phyloP scores from a whole-genome alignment of 495 filamentous ascomycete genomes.

The Xylaria flabelliformis region DNA sequence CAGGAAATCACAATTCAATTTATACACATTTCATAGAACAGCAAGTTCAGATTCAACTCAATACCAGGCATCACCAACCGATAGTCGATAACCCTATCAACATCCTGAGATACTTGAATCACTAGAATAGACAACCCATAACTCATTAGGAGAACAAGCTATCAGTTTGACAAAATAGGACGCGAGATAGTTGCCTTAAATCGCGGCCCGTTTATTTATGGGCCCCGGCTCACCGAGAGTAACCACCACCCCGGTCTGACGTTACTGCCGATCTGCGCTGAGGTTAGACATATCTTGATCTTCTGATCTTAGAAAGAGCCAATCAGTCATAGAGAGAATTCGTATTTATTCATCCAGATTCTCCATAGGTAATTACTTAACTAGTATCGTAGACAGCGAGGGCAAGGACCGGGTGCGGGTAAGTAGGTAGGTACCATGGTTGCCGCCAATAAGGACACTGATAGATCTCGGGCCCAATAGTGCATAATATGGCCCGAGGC shows the following conservation, averaged over 20 bases:
- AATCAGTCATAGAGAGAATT: neutral
- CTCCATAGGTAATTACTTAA: neutral
- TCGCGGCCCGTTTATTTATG: no score
- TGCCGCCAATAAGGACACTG: no score
- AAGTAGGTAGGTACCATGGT: neutral
- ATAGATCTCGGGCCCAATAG: neutral
- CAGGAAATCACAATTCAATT: neutral
- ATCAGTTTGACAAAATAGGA: no score
- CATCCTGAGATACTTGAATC: neutral
- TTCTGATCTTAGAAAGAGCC: neutral
- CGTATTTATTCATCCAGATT: neutral
- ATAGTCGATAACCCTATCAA: neutral
- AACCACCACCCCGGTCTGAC: no score
- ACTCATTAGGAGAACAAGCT: neutral
- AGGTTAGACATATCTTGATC: neutral
- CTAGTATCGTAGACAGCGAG: neutral
- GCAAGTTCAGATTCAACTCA: neutral
- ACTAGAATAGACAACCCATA: neutral
- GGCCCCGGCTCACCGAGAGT: no score
- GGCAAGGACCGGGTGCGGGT: no score
- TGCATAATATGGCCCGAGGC: neutral
- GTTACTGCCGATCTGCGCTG: no score
- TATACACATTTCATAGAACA: neutral
- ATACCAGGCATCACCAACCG: neutral
- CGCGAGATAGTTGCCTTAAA: no score